phyloP scores from a whole-genome alignment of 2,329 filamentous ascomycete genomes.

The Aureobasidium musti region DNA sequence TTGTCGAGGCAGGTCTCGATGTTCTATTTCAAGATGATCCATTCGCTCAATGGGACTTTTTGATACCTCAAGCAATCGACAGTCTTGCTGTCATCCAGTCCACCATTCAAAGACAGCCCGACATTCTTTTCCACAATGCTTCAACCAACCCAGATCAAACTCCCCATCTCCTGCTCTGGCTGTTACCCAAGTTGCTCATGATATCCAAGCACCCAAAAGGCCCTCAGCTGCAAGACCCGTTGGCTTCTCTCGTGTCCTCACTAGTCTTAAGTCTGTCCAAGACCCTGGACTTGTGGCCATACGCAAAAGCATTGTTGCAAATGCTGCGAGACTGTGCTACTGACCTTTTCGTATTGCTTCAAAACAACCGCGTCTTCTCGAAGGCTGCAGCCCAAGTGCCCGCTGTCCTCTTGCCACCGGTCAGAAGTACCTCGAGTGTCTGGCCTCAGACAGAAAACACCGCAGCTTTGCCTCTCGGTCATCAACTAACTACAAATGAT shows the following conservation, averaged over 20 bases:
- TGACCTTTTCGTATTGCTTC: slow-evolving; percentile 36
- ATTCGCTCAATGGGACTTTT: slow-evolving; percentile 60
- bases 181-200: slow-evolving; percentile 56
- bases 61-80: slow-evolving; percentile 64
- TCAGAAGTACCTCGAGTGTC: slow-evolving; percentile 43
- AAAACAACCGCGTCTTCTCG: slow-evolving; percentile 9
- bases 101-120: slow-evolving; percentile 73
- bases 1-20: slow-evolving; percentile 76
- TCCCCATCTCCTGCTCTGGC: slow-evolving; percentile 56
- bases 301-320: slow-evolving; percentile 41
- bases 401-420: slow-evolving; percentile 44
- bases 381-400: neutral
- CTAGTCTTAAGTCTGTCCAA: slow-evolving; percentile 44
- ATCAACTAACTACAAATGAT: slow-evolving; percentile 37
- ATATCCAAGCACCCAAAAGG: slow-evolving; percentile 49
- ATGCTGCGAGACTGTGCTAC: slow-evolving; percentile 47
- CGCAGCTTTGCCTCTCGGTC: slow-evolving; percentile 46
- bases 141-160: slow-evolving; percentile 24
- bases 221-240: slow-evolving; percentile 45
- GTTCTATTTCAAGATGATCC: slow-evolving; percentile 67
- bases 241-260: slow-evolving; percentile 42
- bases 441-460: slow-evolving; percentile 45
- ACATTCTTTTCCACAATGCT: slow-evolving; percentile 57
- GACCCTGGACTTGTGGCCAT: slow-evolving; percentile 42
- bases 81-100: slow-evolving; percentile 76